Conservation (phyloP, 441 rosid genomes). For the Euphorbia schlechtendalii region DNA sequence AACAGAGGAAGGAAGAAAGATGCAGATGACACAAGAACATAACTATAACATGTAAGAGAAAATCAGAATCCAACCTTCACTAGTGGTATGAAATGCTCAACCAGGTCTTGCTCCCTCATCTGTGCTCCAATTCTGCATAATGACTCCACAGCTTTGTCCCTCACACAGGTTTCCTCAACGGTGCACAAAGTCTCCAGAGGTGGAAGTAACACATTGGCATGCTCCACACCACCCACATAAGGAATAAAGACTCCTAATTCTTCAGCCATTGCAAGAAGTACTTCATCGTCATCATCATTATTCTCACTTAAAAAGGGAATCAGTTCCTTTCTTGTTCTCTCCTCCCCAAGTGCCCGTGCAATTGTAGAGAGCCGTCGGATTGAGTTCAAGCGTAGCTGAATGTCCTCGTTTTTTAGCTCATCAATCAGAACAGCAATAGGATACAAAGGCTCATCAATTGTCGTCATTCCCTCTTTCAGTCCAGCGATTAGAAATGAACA, state of each 20-base stretch:
- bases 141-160: conserved; percentile 85
- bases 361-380: conserved; percentile 77
- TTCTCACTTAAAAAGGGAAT: too few relatives aligned
- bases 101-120: conserved; percentile 74
- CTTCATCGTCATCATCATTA: conserved; percentile 95
- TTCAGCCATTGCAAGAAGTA: conserved; percentile 94
- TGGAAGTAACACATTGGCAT: conserved; percentile 67
- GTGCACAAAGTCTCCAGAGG: conserved; percentile 81
- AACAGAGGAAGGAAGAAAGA: too few relatives aligned
- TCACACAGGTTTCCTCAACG: conserved; percentile 88
- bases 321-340: conserved; percentile 87
- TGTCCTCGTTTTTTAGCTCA: too few relatives aligned
- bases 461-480: conserved; percentile 41
- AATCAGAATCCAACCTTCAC: conserved; percentile 54
- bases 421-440: conserved; percentile 89
- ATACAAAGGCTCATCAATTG: conserved; percentile 79
- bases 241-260: conserved; percentile 89
- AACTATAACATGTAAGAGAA: too few relatives aligned
- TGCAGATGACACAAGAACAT: too few relatives aligned
- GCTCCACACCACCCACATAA: conserved; percentile 84
- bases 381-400: conserved; percentile 86
- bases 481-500: not conserved
- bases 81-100: conserved; percentile 67
- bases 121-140: conserved; percentile 81
- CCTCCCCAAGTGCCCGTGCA: conserved; percentile 94